Evolutionary conservation across 768 basidiomycete genomes (phyloP), one percentile per base, ranked within the genome.

Genomic region (Lactarius pseudohatsudake): DNA sequence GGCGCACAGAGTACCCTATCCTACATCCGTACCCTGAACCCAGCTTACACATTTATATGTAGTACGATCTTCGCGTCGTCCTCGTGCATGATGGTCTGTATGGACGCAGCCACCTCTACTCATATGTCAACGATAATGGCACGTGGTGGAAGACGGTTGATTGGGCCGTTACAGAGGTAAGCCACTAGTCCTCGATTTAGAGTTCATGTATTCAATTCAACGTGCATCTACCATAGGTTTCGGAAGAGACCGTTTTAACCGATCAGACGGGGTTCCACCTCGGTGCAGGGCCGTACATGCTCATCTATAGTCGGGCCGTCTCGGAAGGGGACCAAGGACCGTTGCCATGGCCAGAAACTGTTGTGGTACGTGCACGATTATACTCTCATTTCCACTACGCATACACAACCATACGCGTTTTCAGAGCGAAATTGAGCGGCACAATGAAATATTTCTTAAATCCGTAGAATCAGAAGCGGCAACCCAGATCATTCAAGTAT

Each of bases 91-190:
- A 89, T 13, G 92, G 92, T 5, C 76, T 91, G 38, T 88, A 86
- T 50, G 92, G 92, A 10, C 80, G 92, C 56, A 90, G 84, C 64
- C 89, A 92, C 71, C 77, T 91, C 10, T 91, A 92, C 73, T 89
- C 89, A 7, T 94, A 92, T 69, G 85, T 91, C 15, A 84, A 87
- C 65, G 83, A 86, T 64, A 81, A 84, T 54, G 86, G 82, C 6
- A 76, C 74, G 3, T 94, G 92, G 92, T 94, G 90, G 90, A 93
- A 90, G 77, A 88, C 86, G 2, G 80, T 89, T 9, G 92, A 92
- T 71, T 83, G 84, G 64, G 77, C 79, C 13, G 87, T 92, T 3
- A 85, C 84, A 1, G 84, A 90, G 82, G 91, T 86, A 59, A 36
- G 72, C 28, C 1, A 0, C 58, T 26, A 13, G 8, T 22, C 16